A percentile compares a stretch with the other conserved stretches of the same genome.
These are phyloP conservation scores for Monosporozyma aquatica DNA, from an alignment of 805 yeast genomes.

Conservation along the genomic window DNA sequence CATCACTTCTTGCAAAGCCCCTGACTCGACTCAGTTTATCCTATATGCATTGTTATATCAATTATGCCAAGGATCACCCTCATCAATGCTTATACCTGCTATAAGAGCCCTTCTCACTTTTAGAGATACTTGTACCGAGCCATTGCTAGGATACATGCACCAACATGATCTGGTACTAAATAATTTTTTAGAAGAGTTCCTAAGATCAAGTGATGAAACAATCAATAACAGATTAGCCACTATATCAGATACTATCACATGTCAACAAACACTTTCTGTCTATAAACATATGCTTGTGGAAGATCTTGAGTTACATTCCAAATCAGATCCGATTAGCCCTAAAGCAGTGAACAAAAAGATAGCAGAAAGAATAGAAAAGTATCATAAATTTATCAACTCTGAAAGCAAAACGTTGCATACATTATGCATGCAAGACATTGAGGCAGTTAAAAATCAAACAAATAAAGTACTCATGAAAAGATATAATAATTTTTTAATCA, in stretches of 20 bases:
- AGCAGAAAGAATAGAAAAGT: not conserved
- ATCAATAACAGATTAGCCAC: not conserved
- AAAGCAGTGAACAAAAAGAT: not conserved
- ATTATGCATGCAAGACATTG: not conserved
- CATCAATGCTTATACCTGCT: not conserved
- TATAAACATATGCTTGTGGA: not conserved
- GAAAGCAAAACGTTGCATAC: not conserved
- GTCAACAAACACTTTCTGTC: not conserved
- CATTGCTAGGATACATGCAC: not conserved
- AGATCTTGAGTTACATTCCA: not conserved
- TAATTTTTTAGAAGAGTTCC: not conserved
- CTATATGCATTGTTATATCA: not conserved
- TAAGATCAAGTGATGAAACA: not conserved
- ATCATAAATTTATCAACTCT: not conserved
- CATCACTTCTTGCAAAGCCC: not conserved
- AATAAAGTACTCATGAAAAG: not conserved
- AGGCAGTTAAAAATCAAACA: not conserved
- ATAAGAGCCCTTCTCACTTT: not conserved
- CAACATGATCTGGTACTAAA: not conserved
- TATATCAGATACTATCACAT: not conserved
- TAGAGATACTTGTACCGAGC: not conserved
- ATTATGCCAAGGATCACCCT: not conserved
- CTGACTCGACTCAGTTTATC: not conserved
- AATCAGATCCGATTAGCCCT: not conserved
- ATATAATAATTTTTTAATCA: slow-evolving; percentile 1